These are phyloP conservation scores for Phyllosticta citriasiana DNA, from an alignment of 2,329 filamentous ascomycete genomes.

Conservation along the genomic window DNA sequence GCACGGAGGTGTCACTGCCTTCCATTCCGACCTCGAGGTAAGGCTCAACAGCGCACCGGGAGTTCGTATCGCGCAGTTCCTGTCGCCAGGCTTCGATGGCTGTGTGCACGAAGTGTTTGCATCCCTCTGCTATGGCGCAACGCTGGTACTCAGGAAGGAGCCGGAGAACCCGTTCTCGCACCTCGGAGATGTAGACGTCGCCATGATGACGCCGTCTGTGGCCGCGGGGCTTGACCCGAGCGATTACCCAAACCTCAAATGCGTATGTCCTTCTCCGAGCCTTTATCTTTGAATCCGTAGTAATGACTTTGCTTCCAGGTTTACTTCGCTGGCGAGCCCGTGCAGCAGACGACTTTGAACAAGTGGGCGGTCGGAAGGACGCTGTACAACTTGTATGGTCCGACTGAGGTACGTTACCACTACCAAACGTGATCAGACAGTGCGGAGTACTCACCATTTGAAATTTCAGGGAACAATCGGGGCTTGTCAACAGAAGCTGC, in stretches of 20 bases:
- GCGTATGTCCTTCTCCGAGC: not conserved
- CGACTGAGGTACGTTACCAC: constrained; percentile 23
- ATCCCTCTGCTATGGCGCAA: constrained; percentile 31
- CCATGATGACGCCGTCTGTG: constrained; percentile 32
- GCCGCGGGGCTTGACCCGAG: constrained; percentile 22
- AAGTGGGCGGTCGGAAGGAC: constrained; percentile 21
- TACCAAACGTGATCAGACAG: not conserved
- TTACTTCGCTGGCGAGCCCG: constrained; percentile 30
- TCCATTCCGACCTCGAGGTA: constrained; percentile 23
- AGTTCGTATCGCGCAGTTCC: constrained; percentile 27
- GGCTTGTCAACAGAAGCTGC: constrained; percentile 25
- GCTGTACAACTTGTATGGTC: constrained; percentile 37
- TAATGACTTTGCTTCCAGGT: constrained; percentile 12
- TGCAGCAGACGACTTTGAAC: constrained; percentile 25
- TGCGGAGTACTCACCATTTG: no score
- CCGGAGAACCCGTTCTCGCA: constrained; percentile 20
- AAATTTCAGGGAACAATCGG: constrained; percentile 22
- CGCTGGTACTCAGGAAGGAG: constrained; percentile 24
- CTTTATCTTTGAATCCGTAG: not conserved
- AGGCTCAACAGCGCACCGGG: constrained; percentile 26
- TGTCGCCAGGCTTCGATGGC: constrained; percentile 37
- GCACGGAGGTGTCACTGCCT: constrained; percentile 29
- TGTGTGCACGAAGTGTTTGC: constrained; percentile 35
- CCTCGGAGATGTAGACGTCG: constrained; percentile 19
- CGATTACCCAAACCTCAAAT: constrained; percentile 23